Base-by-base conservation (phyloP, 2,329 filamentous ascomycete genomes). In the Epicoccum sorghinum region DNA sequence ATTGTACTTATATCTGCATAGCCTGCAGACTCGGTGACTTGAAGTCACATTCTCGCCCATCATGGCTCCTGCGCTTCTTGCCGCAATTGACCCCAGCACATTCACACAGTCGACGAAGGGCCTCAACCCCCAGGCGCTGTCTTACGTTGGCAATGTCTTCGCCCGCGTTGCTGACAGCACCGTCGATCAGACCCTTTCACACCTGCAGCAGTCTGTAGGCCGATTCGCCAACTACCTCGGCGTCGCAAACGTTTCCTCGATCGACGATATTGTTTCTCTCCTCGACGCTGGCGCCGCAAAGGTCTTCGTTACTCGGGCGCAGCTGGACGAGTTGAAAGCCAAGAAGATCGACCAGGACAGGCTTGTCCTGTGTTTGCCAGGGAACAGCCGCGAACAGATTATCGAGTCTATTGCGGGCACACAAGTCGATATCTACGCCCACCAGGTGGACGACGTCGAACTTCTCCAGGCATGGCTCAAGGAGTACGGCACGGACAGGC, bases 251-350 rank as follows among this genome's bases (percentile, higher is more conserved):
- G 81, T 98, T 35, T 75, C 83, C 29, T 86, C 86, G 9, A 79
- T 80, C 50, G 88, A 92, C 62, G 89, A 96, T 60, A 80, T 98
- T 32, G 78, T 93, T 48, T 84, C 89, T 41, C 82, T 98, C 32
- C 85, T 99, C 51, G 90, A 99, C 73, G 85, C 87, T 60, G 95
- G 95, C 55, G 91, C 92, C 6, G 85, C 87, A 47, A 95, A 89
- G 72, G 88, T 95, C 58, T 95, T 98, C 73, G 89, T 96, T 45
- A 83, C 83, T 14, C 83, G 87, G 42, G 82, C 86, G 52, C 89
- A 91, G 71, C 79, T 96, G 47, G 79, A 80, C 36, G 73, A 78
- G 14, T 75, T 89, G 38, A 76, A 81, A 46, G 64, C 77, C 43
- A 75, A 81, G 62, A 80, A 81, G 27, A 77, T 87, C 38, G 77